These are phyloP conservation scores for Diutina ranongensis DNA, from an alignment of 1,139 yeast genomes.

Conservation along the genomic window DNA sequence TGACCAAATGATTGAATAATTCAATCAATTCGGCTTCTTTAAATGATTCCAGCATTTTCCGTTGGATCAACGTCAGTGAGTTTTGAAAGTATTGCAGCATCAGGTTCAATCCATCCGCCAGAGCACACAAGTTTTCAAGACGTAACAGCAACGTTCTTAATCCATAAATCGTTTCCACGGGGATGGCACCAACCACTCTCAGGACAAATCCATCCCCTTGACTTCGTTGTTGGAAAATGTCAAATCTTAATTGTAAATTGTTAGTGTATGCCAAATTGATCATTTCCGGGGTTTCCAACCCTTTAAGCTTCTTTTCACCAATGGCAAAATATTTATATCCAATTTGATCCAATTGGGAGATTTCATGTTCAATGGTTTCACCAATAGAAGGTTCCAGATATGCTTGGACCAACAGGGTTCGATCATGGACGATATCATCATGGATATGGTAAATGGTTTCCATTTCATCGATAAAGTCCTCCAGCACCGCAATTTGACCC, in stretches of 20 bases:
- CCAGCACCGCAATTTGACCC: conserved; percentile 86
- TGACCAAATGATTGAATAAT: conserved; percentile 47
- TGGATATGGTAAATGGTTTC: conserved; percentile 46
- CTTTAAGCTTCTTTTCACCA: conserved; percentile 87
- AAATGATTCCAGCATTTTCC: conserved; percentile 2
- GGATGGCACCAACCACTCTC: conserved; percentile 28
- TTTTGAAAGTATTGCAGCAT: not conserved
- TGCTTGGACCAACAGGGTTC: conserved; percentile 36
- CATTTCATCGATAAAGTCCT: conserved; percentile 70
- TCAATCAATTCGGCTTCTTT: conserved; percentile 15
- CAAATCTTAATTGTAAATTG: conserved; percentile 46
- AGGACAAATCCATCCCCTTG: conserved; percentile 12
- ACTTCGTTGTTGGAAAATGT: conserved; percentile 24
- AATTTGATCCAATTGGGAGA: conserved; percentile 50
- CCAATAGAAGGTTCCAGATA: conserved; percentile 50
- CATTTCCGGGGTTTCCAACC: conserved; percentile 85
- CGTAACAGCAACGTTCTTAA: conserved; percentile 37
- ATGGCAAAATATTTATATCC: conserved; percentile 62
- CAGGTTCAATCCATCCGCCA: conserved; percentile 1
- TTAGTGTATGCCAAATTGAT: conserved; percentile 74
- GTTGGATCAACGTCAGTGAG: not conserved
- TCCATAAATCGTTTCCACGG: conserved; percentile 33
- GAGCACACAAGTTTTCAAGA: conserved; percentile 35
- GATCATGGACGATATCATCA: conserved; percentile 30
- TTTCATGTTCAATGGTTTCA: conserved; percentile 55